Conservation (phyloP, 352 stramenopile genomes). For the Globisporangium viniferum region DNA sequence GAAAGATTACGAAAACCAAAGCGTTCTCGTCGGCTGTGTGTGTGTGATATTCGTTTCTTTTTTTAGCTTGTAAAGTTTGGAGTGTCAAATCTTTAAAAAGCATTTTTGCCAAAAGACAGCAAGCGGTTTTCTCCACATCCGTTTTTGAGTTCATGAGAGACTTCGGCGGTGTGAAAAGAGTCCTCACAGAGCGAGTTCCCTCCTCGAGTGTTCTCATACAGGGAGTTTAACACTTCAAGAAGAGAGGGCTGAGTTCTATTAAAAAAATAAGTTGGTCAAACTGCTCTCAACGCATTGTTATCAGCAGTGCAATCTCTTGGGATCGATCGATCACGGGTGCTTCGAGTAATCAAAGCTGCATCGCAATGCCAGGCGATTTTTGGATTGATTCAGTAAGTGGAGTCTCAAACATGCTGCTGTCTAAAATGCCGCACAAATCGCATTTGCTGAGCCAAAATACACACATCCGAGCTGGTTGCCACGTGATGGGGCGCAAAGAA, state of each 20-base stretch:
- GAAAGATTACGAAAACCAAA: conserved; percentile 5
- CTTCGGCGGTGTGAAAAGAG: not conserved
- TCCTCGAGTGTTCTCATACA: not conserved
- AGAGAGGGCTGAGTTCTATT: not conserved
- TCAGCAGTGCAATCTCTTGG: not conserved
- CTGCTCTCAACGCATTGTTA: not conserved
- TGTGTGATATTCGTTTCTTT: not conserved
- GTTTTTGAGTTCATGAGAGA: not conserved
- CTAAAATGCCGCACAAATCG: not conserved
- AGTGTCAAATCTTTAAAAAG: not conserved
- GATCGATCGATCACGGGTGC: not conserved
- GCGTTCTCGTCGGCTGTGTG: not conserved
- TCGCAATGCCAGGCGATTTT: not conserved
- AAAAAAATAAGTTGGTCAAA: not conserved
- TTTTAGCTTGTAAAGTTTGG: not conserved
- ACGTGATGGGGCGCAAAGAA: not conserved
- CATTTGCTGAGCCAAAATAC: not conserved
- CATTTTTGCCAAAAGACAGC: not conserved
- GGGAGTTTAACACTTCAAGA: not conserved
- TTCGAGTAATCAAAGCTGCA: not conserved
- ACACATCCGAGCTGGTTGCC: not conserved
- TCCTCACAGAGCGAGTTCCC: not conserved
- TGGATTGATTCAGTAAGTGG: not conserved
- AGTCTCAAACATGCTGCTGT: not conserved
- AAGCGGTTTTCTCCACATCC: not conserved